Conservation (phyloP, 2,329 filamentous ascomycete species). For the Capronia epimyces region DNA sequence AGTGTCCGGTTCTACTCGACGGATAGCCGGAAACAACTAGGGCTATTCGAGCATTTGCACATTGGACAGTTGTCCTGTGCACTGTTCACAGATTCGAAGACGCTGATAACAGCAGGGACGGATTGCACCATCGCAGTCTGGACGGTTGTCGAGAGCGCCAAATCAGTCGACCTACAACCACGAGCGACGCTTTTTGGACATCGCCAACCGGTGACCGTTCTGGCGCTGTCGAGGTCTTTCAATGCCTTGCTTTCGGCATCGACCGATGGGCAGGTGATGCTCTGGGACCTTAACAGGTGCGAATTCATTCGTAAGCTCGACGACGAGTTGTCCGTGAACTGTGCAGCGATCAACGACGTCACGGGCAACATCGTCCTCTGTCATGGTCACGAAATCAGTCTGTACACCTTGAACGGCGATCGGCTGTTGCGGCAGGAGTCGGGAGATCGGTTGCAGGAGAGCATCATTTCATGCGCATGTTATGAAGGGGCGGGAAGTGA, state of each 20-base stretch:
- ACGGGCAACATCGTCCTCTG: conserved; percentile 86
- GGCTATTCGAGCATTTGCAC: conserved; percentile 89
- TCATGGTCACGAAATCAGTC: conserved; percentile 63
- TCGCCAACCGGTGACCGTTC: conserved; percentile 70
- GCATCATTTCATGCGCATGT: conserved; percentile 76
- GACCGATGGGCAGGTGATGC: conserved; percentile 71
- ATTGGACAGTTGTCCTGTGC: conserved; percentile 81
- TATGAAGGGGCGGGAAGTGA: conserved; percentile 89
- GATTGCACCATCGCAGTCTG: conserved; percentile 89
- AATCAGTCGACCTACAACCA: conserved; percentile 71
- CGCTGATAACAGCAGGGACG: conserved; percentile 82
- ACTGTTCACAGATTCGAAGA: conserved; percentile 81
- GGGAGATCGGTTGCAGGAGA: conserved; percentile 66
- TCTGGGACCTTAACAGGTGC: conserved; percentile 91
- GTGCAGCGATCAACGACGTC: conserved; percentile 80
- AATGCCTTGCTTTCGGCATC: conserved; percentile 81
- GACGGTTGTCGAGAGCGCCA: conserved; percentile 59
- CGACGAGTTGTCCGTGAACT: conserved; percentile 51
- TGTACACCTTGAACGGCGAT: conserved; percentile 86
- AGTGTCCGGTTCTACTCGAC: conserved; percentile 86
- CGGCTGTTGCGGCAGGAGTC: conserved; percentile 76
- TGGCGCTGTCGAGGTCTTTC: conserved; percentile 82
- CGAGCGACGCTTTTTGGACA: conserved; percentile 84
- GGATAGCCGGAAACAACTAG: conserved; percentile 75
- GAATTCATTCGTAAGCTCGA: conserved; percentile 76